phyloP scores from a whole-genome alignment of 176 grass and related monocot genomes.

The Oryza glumipatula region DNA sequence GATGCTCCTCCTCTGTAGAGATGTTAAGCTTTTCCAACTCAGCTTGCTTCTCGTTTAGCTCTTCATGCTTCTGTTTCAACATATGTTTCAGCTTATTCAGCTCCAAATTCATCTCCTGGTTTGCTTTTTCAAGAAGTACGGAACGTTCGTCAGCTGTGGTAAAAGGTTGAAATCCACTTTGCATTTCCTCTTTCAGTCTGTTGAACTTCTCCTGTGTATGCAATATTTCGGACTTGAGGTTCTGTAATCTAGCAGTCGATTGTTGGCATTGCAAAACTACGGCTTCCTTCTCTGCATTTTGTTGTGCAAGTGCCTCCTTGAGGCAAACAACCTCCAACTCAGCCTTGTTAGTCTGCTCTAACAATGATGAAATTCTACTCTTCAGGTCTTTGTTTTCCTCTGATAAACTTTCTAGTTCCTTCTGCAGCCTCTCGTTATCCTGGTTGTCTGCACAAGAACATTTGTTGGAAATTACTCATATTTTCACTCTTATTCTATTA shows the following conservation, averaged over 20 bases:
- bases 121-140: slow-evolving; percentile 62
- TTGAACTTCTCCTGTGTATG: slow-evolving; percentile 78
- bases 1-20: slow-evolving; percentile 72
- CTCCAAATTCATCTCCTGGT: slow-evolving; percentile 57
- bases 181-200: slow-evolving; percentile 79
- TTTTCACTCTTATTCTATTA: slow-evolving; percentile 17
- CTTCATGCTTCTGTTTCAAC: slow-evolving; percentile 61
- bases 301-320: slow-evolving; percentile 59
- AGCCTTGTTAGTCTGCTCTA: slow-evolving; percentile 49
- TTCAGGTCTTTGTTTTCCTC: slow-evolving; percentile 84
- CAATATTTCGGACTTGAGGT: slow-evolving; percentile 68
- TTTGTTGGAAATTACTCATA: slow-evolving; percentile 16
- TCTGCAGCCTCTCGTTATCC: slow-evolving; percentile 61
- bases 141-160: slow-evolving; percentile 40
- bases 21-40: slow-evolving; percentile 70
- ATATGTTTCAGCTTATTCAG: slow-evolving; percentile 60
- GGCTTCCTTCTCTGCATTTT: slow-evolving; percentile 69
- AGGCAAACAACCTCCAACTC: slow-evolving; percentile 55
- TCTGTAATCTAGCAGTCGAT: slow-evolving; percentile 61
- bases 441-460: slow-evolving; percentile 47
- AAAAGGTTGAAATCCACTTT: slow-evolving; percentile 43
- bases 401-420: slow-evolving; percentile 71
- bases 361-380: slow-evolving; percentile 45
- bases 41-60: slow-evolving; percentile 66
- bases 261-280: slow-evolving; percentile 60